A percentile compares a stretch with the other conserved stretches of the same genome.
These are phyloP conservation scores for Trichoderma gracile DNA, from an alignment of 2,329 filamentous ascomycete genomes.

Conservation along the genomic window DNA sequence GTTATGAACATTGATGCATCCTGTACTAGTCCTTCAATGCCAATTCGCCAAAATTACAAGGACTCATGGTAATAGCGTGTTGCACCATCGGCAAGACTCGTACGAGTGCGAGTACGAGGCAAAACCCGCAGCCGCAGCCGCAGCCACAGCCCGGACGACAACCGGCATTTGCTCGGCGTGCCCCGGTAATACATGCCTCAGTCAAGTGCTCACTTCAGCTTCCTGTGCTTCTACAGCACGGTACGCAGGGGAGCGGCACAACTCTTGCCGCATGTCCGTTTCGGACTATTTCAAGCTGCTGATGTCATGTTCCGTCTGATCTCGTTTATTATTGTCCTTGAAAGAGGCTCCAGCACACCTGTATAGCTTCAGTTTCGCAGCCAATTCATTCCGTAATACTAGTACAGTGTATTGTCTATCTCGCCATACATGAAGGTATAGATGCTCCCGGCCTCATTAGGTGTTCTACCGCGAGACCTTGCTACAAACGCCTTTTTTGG, in stretches of 20 bases:
- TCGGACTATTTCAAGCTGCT: background rate
- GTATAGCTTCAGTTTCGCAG: background rate
- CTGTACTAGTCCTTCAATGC: background rate
- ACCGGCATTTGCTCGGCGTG: constrained; percentile 12
- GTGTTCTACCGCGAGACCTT: background rate
- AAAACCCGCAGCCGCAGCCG: too few species aligned
- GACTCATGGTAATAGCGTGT: background rate
- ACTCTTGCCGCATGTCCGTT: background rate
- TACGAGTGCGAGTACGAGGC: background rate
- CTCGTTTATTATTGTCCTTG: background rate
- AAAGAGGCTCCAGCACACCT: background rate
- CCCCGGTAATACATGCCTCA: background rate
- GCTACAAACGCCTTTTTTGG: background rate
- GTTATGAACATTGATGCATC: too few species aligned
- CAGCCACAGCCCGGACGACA: background rate
- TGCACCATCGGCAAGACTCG: background rate
- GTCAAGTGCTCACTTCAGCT: background rate
- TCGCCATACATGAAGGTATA: constrained; percentile 5
- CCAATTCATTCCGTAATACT: background rate
- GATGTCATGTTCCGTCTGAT: background rate
- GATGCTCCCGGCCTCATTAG: constrained; percentile 13
- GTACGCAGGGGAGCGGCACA: constrained; percentile 7
- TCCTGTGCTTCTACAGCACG: background rate
- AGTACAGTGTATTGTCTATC: constrained; percentile 25
- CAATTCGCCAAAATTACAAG: background rate